Percentiles rank a stretch among this genome's conserved stretches.
Conservation (phyloP, 2,329 filamentous ascomycete species). For the Dactylellina haptotyla region DNA sequence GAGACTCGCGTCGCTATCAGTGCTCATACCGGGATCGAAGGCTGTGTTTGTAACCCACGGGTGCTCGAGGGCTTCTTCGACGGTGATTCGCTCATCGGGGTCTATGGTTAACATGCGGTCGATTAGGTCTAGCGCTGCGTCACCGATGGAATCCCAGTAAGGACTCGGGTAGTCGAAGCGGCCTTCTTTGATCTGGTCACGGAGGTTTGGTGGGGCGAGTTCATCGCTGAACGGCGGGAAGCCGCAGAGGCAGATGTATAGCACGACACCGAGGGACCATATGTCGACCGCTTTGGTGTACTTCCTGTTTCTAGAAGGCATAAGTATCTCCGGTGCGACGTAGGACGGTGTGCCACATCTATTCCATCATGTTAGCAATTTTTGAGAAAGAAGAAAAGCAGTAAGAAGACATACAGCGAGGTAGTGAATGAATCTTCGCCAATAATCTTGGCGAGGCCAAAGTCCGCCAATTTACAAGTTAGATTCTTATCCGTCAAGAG, state of each 20-base stretch:
- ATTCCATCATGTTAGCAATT: slow-evolving; percentile 8
- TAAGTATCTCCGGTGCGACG: slow-evolving; percentile 93
- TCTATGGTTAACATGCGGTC: slow-evolving; percentile 94
- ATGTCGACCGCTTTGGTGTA: slow-evolving; percentile 96
- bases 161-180: slow-evolving; percentile 94
- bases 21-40: slow-evolving; percentile 80
- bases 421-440: slow-evolving; percentile 98
- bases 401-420: slow-evolving; percentile 72
- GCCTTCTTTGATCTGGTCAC: slow-evolving; percentile 78
- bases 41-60: slow-evolving; percentile 80
- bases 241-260: slow-evolving; percentile 96
- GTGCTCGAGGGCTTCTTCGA: slow-evolving; percentile 90
- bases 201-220: slow-evolving; percentile 74
- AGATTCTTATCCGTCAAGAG: slow-evolving; percentile 85
- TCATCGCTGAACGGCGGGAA: slow-evolving; percentile 98
- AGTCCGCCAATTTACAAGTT: slow-evolving; percentile 91
- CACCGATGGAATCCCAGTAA: slow-evolving; percentile 90
- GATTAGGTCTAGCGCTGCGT: slow-evolving; percentile 89
- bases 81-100: slow-evolving; percentile 80
- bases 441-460: slow-evolving; percentile 97
- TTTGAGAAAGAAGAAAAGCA: neutral
- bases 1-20: slow-evolving; percentile 74
- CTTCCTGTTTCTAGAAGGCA: slow-evolving; percentile 80
- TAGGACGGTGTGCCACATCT: slow-evolving; percentile 64
- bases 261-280: slow-evolving; percentile 96